Evolutionary conservation across 1,139 yeast species (phyloP).

Genomic region (Zygosaccharomyces pseudobailii): DNA sequence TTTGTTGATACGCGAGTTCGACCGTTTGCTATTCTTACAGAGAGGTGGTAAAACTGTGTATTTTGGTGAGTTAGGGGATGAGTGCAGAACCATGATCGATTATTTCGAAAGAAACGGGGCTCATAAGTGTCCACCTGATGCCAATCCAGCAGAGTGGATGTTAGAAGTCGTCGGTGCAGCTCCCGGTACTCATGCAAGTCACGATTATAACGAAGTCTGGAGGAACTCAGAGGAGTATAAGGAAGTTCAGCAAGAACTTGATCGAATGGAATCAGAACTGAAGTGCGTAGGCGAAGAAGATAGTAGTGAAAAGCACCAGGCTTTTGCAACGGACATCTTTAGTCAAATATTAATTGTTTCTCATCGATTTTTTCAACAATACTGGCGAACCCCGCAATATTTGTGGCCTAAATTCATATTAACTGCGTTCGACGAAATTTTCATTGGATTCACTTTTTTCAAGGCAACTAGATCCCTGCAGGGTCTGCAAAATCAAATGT

Average conservation of each 20-base stretch:
- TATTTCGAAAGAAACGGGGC: constrained; percentile 68
- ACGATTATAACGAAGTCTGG: constrained; percentile 69
- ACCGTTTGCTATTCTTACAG: constrained; percentile 55
- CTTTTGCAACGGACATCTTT: constrained; percentile 44
- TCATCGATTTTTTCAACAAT: constrained; percentile 49
- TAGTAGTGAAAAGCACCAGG: constrained; percentile 15
- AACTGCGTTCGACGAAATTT: constrained; percentile 46
- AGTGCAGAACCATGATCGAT: constrained; percentile 47
- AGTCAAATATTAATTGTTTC: constrained; percentile 51
- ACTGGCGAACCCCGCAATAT: constrained; percentile 63
- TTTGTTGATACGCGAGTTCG: constrained; percentile 59
- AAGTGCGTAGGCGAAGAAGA: constrained; percentile 5
- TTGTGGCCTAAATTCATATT: constrained; percentile 52
- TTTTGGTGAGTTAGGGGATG: constrained; percentile 63
- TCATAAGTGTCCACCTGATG: constrained; percentile 57
- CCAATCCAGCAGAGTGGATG: constrained; percentile 87
- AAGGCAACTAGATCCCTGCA: constrained; percentile 57
- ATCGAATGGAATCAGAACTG: constrained; percentile 42
- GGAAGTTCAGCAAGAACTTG: constrained; percentile 41
- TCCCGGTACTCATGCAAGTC: constrained; percentile 67
- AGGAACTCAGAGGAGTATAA: constrained; percentile 49
- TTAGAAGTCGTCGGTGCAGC: constrained; percentile 79
- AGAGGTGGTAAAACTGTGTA: constrained; percentile 66
- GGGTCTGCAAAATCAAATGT: constrained; percentile 62
- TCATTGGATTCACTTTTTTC: constrained; percentile 73